Percentiles rank a stretch among this genome's conserved stretches.
phyloP scores from a whole-genome alignment of 1,284 basidiomycete species.

The Apiotrichum siamense region DNA sequence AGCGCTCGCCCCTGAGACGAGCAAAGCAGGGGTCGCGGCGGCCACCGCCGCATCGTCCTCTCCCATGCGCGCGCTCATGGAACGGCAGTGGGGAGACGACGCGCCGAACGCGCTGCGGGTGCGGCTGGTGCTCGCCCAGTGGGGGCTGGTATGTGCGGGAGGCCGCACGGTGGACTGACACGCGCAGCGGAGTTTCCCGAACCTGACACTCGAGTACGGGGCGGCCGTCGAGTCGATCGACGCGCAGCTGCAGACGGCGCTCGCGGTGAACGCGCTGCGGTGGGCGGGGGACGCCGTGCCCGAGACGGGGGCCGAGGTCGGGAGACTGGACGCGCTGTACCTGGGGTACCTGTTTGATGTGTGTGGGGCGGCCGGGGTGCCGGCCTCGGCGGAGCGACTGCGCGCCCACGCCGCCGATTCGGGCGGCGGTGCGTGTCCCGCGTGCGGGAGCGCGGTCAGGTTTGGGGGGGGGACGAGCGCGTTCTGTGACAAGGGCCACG shows the following conservation, averaged over 20 bases:
- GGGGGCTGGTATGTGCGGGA: constrained; percentile 12
- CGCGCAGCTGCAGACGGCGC: not conserved
- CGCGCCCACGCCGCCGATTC: constrained; percentile 1
- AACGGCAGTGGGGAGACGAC: constrained; percentile 14
- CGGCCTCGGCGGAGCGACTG: not conserved
- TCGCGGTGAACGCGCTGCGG: not conserved
- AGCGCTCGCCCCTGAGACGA: not conserved
- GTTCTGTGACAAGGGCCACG: constrained; percentile 30
- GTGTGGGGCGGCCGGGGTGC: not conserved
- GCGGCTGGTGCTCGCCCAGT: constrained; percentile 16
- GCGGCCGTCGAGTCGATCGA: not conserved
- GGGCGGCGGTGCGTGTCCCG: constrained; percentile 9
- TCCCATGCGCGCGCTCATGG: constrained; percentile 1
- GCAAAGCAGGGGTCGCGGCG: not conserved
- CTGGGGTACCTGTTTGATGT: constrained; percentile 2
- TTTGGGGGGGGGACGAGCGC: not conserved
- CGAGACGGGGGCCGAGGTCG: not conserved
- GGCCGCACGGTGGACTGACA: not conserved
- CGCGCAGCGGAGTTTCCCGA: constrained; percentile 1
- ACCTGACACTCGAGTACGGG: not conserved
- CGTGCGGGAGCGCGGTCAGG: constrained; percentile 8
- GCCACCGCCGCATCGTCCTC: not conserved
- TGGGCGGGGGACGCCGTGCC: not conserved
- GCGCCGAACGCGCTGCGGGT: constrained; percentile 17
- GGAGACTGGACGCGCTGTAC: constrained; percentile 6